Percentiles rank a stretch among this genome's conserved stretches.
phyloP scores from a whole-genome alignment of 2,329 filamentous ascomycete genomes.

The Pseudogymnoascus sp. region DNA sequence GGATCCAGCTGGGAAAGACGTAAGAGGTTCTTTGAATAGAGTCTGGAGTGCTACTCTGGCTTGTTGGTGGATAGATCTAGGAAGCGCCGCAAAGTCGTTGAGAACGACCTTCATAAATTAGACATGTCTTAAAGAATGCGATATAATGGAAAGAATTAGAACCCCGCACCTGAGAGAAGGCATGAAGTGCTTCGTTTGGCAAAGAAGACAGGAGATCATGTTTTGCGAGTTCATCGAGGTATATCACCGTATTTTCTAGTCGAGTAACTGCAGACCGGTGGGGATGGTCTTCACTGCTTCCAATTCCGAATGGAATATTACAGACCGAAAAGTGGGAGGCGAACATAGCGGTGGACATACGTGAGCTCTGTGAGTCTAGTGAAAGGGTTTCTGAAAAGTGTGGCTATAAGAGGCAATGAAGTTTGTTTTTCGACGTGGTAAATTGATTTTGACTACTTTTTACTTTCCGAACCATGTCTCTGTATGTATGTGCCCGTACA shows the following conservation, averaged over 20 bases:
- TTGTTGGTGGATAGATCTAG: constrained; percentile 31
- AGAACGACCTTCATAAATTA: constrained; percentile 32
- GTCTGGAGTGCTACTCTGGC: constrained; percentile 37
- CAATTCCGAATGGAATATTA: constrained; percentile 49
- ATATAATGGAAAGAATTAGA: background rate
- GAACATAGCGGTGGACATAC: constrained; percentile 14
- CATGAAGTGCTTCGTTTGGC: background rate
- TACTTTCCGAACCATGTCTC: background rate
- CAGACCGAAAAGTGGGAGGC: constrained; percentile 40
- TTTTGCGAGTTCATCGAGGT: constrained; percentile 39
- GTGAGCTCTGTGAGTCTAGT: background rate
- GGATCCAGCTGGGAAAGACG: constrained; percentile 20
- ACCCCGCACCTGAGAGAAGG: constrained; percentile 13
- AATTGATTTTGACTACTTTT: background rate
- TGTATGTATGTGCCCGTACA: too few species aligned
- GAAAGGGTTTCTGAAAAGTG: background rate
- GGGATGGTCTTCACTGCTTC: constrained; percentile 33
- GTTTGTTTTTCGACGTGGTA: background rate
- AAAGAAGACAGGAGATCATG: constrained; percentile 23
- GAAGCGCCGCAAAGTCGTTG: constrained; percentile 43
- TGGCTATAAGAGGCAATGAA: background rate
- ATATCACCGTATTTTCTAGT: constrained; percentile 44
- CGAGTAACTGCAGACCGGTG: constrained; percentile 43
- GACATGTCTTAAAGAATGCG: constrained; percentile 19
- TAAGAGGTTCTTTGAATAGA: constrained; percentile 24